Evolutionary conservation across 1,284 basidiomycete genomes (phyloP).

Genomic region (Ceratobasidium sp.): DNA sequence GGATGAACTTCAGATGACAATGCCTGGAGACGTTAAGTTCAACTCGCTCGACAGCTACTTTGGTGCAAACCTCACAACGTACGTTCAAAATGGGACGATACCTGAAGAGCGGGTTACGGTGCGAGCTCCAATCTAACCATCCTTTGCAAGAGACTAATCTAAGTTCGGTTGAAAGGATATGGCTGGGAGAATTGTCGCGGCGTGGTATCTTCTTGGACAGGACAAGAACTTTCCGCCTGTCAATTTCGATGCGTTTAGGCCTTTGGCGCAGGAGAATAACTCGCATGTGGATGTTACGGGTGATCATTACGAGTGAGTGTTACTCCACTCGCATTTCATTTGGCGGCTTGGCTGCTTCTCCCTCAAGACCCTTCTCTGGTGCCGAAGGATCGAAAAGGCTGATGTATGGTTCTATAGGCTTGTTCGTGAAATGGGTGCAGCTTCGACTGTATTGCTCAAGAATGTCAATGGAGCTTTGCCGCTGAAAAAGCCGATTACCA

Average conservation of each 20-base stretch:
- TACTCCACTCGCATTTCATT: conserved; percentile 8
- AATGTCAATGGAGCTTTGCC: conserved; percentile 72
- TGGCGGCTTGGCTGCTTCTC: no score
- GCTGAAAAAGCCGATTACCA: conserved; percentile 65
- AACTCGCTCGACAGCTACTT: conserved; percentile 62
- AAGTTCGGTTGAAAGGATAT: conserved; percentile 67
- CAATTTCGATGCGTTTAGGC: conserved; percentile 69
- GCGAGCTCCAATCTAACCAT: no score
- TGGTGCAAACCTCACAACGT: conserved; percentile 66
- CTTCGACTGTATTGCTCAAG: conserved; percentile 80
- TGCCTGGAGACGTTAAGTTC: conserved; percentile 55
- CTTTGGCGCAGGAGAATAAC: conserved; percentile 52
- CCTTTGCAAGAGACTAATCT: no score
- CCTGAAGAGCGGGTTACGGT: conserved; percentile 73
- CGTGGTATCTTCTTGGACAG: conserved; percentile 72
- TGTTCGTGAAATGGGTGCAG: conserved; percentile 75
- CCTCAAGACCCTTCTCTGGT: no score
- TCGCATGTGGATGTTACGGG: conserved; percentile 75
- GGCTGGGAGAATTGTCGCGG: no score
- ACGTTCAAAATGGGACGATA: conserved; percentile 67
- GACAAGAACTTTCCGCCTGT: conserved; percentile 70
- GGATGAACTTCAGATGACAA: no score
- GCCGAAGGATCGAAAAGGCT: no score
- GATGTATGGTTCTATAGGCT: no score
- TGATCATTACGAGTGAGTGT: conserved; percentile 68